Conservation (phyloP, 2,329 filamentous ascomycete genomes). For the Periconia sp. region DNA sequence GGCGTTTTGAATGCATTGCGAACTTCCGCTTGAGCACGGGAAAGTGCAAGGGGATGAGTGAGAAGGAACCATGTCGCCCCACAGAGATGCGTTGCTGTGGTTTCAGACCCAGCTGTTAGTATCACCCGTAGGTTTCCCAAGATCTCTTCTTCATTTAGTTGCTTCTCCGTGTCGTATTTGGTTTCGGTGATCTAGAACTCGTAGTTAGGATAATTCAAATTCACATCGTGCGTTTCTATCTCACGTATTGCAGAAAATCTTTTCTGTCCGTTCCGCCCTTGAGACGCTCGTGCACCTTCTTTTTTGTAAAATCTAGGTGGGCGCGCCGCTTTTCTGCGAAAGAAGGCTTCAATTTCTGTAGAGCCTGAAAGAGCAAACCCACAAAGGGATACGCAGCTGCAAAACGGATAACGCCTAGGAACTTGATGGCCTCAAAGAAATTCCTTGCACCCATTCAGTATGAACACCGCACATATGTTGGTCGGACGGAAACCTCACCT, state of each 20-base stretch:
- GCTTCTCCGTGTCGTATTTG: neutral
- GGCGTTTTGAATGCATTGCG: neutral
- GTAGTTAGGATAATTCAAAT: neutral
- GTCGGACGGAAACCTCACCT: no score
- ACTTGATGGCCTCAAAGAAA: no score
- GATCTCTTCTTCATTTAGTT: slow-evolving; percentile 21
- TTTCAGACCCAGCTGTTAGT: slow-evolving; percentile 44
- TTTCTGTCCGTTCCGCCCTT: neutral
- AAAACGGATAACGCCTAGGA: no score
- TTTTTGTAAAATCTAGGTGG: neutral
- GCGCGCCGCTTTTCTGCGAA: neutral
- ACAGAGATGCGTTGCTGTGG: slow-evolving; percentile 43
- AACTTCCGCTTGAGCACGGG: neutral
- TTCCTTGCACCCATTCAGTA: no score
- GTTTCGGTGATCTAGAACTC: neutral
- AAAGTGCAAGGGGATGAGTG: neutral
- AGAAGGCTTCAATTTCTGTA: no score
- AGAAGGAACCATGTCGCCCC: slow-evolving; percentile 43
- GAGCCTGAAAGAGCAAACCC: no score
- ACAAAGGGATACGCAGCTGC: no score
- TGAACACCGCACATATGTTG: no score
- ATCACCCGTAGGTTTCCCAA: slow-evolving; percentile 19
- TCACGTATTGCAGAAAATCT: slow-evolving; percentile 7
- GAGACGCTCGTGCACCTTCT: slow-evolving; percentile 2
- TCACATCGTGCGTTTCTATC: neutral